Base-by-base conservation (phyloP, 371 early-diverging fungal species). In the Conidiobolus incongruus region DNA sequence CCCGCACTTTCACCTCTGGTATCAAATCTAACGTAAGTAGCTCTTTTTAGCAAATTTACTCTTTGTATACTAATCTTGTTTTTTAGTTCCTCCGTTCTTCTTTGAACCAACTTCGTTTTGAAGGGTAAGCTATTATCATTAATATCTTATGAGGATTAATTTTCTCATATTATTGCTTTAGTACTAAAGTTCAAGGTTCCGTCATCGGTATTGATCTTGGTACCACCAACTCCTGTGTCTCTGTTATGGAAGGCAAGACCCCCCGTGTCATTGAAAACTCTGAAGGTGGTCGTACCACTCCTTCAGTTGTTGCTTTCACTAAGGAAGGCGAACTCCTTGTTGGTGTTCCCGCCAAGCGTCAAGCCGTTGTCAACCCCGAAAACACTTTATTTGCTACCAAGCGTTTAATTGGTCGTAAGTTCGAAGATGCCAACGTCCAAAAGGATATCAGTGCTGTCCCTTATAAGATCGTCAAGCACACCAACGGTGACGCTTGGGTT, bases 161-260 rank as follows among this genome's bases (percentile, higher is more conserved):
- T 19, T 43, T 20, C 4, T n/a, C 33, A 26, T 26, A n/a, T 3
- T 35, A 49, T 35, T 36, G 43, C 21, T 53, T 52, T 36, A 63
- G 70, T 59, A 62, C 67, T 44, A 82, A 81, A 54, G 74, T 83
- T 19, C 74, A 75, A 53, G 94, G 94, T 26, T 70, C 72, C 45
- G 90, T 92, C 40, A 87, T 99, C 50, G 99, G 99, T 58, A 95
- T 99, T 52, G 99, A 99, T 70, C 70, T 99, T 51, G 99, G 99
- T 45, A 99, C 99, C 37, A 99, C 99, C 48, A 96, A 98, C 73
- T 94, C 97, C 12, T 98, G 98, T 57, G 95, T 95, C 19, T 76
- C 94, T 31, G 77, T 96, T 32, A 88, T 95, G 81, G 93, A 95
- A 63, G 92, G 98, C 52, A 91, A 90, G 55, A 75, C 64, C 47